A percentile compares a stretch with the other conserved stretches of the same genome.
phyloP scores from a whole-genome alignment of 164 flowering plant genomes.

The Akebia trifoliata region DNA sequence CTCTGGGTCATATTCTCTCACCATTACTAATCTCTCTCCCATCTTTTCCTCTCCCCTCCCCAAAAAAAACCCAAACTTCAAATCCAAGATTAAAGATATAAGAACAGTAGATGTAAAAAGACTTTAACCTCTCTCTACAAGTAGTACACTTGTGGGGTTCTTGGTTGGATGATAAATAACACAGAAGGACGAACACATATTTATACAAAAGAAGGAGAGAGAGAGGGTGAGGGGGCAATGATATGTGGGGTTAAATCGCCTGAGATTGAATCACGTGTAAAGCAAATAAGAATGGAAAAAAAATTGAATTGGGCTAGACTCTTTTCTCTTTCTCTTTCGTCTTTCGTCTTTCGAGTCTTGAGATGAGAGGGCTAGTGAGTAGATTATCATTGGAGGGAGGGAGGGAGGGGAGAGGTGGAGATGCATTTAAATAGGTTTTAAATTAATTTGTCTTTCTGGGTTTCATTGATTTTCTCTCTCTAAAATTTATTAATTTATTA shows the following conservation, averaged over 20 bases:
- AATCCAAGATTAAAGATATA: not conserved
- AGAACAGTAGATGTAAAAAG: too few relatives aligned
- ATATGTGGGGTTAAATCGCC: slow-evolving; percentile 22
- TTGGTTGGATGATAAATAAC: not conserved
- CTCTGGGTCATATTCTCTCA: slow-evolving; percentile 60
- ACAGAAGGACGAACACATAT: too few relatives aligned
- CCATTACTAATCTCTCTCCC: slow-evolving; percentile 25
- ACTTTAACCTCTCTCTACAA: too few relatives aligned
- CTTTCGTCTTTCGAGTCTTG: not conserved
- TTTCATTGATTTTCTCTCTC: too few relatives aligned
- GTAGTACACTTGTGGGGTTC: not conserved
- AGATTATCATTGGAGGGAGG: too few relatives aligned
- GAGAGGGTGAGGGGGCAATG: not conserved
- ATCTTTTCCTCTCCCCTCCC: not conserved
- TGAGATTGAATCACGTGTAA: slow-evolving; percentile 34
- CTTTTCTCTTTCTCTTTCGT: slow-evolving; percentile 14
- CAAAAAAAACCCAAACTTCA: not conserved
- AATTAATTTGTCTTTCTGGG: too few relatives aligned
- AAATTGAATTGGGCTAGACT: not conserved
- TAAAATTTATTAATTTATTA: too few relatives aligned
- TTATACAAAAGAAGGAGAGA: slow-evolving; percentile 4
- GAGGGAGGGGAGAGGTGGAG: too few relatives aligned
- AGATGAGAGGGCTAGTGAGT: too few relatives aligned
- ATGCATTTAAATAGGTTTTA: too few relatives aligned
- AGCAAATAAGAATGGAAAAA: slow-evolving; percentile 19